Evolutionary conservation across 129 eudicot species (phyloP).

Genomic region (Pseudognaphalium luteoalbum): DNA sequence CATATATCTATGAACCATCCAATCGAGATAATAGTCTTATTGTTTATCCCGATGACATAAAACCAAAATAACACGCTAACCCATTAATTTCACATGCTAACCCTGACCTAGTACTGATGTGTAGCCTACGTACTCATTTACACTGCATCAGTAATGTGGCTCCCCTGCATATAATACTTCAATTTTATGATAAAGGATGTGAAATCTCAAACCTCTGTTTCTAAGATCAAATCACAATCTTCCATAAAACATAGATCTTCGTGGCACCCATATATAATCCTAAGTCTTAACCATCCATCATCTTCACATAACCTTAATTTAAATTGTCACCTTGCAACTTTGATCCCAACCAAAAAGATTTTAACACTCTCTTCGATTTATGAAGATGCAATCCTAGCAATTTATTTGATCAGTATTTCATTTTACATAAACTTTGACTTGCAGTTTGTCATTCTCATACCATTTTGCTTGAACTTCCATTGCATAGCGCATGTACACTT

Average conservation of each 20-base stretch:
- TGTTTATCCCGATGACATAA: neutral
- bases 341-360: neutral
- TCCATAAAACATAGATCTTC: neutral
- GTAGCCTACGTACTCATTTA: neutral
- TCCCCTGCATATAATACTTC: neutral
- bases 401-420: neutral
- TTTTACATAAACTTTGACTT: too few species aligned
- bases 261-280: neutral
- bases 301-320: neutral
- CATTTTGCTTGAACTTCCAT: neutral
- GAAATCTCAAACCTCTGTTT: neutral
- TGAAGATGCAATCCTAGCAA: neutral
- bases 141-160: neutral
- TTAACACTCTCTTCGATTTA: neutral
- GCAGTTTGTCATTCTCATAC: neutral
- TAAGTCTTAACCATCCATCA: neutral
- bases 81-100: slow-evolving; percentile 1
- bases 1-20: slow-evolving; percentile 9
- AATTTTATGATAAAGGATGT: neutral
- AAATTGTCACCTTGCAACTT: neutral
- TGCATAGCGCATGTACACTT: neutral
- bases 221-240: neutral
- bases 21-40: neutral
- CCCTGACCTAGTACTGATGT: neutral
- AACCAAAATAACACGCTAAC: slow-evolving; percentile 17